These are phyloP conservation scores for Ascobolus immersus DNA, from an alignment of 495 filamentous ascomycete genomes.

Conservation along the genomic window DNA sequence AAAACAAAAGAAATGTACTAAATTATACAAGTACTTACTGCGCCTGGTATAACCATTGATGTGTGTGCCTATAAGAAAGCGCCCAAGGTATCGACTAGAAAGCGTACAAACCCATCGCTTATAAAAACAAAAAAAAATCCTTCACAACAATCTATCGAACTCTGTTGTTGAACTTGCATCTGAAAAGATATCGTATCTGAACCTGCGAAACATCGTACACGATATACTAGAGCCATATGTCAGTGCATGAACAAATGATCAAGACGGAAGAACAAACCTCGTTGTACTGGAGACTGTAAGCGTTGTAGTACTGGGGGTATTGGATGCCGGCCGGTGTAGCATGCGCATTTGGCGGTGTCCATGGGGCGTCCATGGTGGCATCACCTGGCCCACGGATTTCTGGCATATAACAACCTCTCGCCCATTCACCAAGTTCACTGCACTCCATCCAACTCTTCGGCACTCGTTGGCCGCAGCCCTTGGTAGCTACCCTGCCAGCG, in stretches of 20 bases:
- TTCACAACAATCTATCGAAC: background rate
- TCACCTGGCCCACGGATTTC: too few relatives aligned
- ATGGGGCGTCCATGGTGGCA: too few relatives aligned
- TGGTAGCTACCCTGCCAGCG: constrained; percentile 35
- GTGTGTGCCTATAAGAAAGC: too few relatives aligned
- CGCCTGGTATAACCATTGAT: too few relatives aligned
- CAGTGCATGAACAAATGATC: background rate
- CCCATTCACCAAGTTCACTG: constrained; percentile 28
- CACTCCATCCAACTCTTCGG: constrained; percentile 58
- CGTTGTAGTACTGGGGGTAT: too few relatives aligned
- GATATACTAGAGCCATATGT: constrained; percentile 31
- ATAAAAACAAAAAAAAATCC: too few relatives aligned
- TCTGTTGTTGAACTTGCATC: constrained; percentile 24
- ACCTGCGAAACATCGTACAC: constrained; percentile 58
- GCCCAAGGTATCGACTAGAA: too few relatives aligned
- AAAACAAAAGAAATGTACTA: too few relatives aligned
- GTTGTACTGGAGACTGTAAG: constrained; percentile 27
- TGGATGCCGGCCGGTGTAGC: background rate
- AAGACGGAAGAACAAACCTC: constrained; percentile 16
- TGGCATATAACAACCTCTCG: constrained; percentile 39
- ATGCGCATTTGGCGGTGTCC: constrained; percentile 18
- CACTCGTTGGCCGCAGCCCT: constrained; percentile 33
- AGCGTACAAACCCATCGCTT: too few relatives aligned
- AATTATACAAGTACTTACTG: too few relatives aligned
- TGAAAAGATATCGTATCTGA: constrained; percentile 49